A percentile compares a stretch with the other conserved stretches of the same genome.
phyloP scores from a whole-genome alignment of 164 flowering plant genomes.

The Santalum album region DNA sequence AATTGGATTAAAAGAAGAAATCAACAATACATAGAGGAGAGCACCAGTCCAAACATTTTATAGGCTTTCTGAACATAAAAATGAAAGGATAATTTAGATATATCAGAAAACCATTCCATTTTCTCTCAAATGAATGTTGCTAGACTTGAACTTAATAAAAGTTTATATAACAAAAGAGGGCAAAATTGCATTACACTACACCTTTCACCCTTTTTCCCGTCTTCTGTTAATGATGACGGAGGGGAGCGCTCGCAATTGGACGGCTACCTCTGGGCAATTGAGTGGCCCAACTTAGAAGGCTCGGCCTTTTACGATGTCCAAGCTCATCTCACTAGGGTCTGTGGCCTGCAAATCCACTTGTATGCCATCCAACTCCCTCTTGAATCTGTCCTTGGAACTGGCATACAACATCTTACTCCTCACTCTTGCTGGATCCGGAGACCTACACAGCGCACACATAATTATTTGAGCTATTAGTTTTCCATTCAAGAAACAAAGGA shows the following conservation, averaged over 20 bases:
- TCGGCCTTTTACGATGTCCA: conserved; percentile 24
- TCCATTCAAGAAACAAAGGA: neutral
- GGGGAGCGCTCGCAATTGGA: neutral
- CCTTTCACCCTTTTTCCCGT: too few relatives aligned
- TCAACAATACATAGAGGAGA: too few relatives aligned
- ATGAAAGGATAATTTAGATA: too few relatives aligned
- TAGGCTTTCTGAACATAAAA: too few relatives aligned
- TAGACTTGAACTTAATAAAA: too few relatives aligned
- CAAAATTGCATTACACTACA: too few relatives aligned
- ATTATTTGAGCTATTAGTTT: neutral
- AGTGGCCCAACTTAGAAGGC: conserved; percentile 8
- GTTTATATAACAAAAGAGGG: too few relatives aligned
- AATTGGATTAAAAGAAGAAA: too few relatives aligned
- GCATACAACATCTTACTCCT: conserved; percentile 30
- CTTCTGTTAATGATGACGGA: neutral
- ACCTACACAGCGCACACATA: conserved; percentile 11
- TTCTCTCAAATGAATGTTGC: too few relatives aligned
- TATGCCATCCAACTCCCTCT: conserved; percentile 38
- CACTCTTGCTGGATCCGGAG: conserved; percentile 27
- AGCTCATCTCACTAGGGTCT: conserved; percentile 36
- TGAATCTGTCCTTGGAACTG: conserved; percentile 31
- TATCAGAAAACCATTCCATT: too few relatives aligned
- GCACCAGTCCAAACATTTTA: too few relatives aligned
- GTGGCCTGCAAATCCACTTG: conserved; percentile 37
- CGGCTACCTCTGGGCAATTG: neutral